A percentile compares a stretch with the other conserved stretches of the same genome.
phyloP scores from a whole-genome alignment of 768 basidiomycete species.

The Tricholoma hemisulphureum region DNA sequence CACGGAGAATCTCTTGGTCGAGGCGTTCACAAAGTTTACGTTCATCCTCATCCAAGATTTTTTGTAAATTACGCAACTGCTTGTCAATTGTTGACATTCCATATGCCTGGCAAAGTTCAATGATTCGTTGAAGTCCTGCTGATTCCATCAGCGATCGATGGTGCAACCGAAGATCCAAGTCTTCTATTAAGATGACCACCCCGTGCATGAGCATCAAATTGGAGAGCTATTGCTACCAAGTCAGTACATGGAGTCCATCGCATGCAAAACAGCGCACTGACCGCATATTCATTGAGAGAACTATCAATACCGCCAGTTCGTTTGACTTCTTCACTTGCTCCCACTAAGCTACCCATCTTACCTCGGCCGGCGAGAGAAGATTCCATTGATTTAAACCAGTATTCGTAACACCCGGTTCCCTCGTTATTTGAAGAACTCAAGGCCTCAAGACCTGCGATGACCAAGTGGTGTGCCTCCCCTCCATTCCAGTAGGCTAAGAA shows the following conservation, averaged over 20 bases:
- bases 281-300: conserved; percentile 82
- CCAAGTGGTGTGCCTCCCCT: conserved; percentile 58
- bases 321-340: conserved; percentile 88
- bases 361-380: conserved; percentile 77
- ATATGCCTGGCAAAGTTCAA: conserved; percentile 67
- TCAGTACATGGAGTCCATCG: neutral
- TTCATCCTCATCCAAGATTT: conserved; percentile 73
- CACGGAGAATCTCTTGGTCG: conserved; percentile 72
- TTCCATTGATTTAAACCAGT: conserved; percentile 87
- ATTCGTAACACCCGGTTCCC: conserved; percentile 66
- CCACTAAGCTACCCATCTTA: conserved; percentile 93
- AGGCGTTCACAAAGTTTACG: conserved; percentile 66
- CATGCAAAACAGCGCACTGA: conserved; percentile 35
- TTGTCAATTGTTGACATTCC: conserved; percentile 62
- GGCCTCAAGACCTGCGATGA: conserved; percentile 71
- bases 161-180: conserved; percentile 82
- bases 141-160: conserved; percentile 88
- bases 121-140: conserved; percentile 73
- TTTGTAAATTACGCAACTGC: conserved; percentile 61
- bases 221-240: conserved; percentile 44
- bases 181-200: conserved; percentile 64
- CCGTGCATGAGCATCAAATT: conserved; percentile 74
- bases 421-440: conserved; percentile 69
- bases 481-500: conserved; percentile 70
- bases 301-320: conserved; percentile 63